Percentiles rank a stretch among this genome's conserved stretches.
These are phyloP conservation scores for Clitopilus passeckerianus DNA, from an alignment of 768 basidiomycete genomes.

Conservation along the genomic window DNA sequence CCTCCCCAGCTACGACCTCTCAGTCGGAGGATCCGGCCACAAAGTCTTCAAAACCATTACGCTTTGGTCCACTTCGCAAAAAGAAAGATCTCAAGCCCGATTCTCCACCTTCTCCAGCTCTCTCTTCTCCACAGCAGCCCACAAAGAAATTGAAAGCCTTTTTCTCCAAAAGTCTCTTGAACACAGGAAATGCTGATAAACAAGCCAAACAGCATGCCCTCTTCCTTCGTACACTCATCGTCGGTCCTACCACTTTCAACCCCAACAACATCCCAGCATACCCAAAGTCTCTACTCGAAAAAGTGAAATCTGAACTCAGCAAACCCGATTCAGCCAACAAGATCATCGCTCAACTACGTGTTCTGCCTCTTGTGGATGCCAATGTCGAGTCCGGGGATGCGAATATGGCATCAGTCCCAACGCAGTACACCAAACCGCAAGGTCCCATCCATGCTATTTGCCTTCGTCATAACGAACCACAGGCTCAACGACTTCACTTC, in stretches of 20 bases:
- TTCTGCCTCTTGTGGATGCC: conserved; percentile 46
- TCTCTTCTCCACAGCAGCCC: not conserved
- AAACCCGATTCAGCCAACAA: conserved; percentile 64
- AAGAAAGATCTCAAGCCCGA: not conserved
- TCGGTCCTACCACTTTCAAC: conserved; percentile 41
- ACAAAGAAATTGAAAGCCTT: not conserved
- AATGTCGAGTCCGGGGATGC: conserved; percentile 13
- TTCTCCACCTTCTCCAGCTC: not conserved
- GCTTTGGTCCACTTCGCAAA: not conserved
- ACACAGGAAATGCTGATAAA: conserved; percentile 33
- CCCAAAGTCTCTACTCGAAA: conserved; percentile 50
- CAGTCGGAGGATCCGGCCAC: not conserved
- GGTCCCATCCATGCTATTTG: conserved; percentile 77
- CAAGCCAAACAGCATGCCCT: conserved; percentile 60
- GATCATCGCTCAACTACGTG: conserved; percentile 63
- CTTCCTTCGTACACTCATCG: conserved; percentile 61
- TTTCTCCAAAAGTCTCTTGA: conserved; percentile 10
- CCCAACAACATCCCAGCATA: conserved; percentile 33
- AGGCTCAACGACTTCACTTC: conserved; percentile 59
- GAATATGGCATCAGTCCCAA: conserved; percentile 7
- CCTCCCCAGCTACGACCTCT: not conserved
- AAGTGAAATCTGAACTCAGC: conserved; percentile 63
- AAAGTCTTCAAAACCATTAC: not conserved
- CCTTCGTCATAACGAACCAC: conserved; percentile 55
- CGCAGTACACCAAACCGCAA: conserved; percentile 8